Base-by-base conservation (phyloP, 805 yeast species). In the Metschnikowia orientalis region DNA sequence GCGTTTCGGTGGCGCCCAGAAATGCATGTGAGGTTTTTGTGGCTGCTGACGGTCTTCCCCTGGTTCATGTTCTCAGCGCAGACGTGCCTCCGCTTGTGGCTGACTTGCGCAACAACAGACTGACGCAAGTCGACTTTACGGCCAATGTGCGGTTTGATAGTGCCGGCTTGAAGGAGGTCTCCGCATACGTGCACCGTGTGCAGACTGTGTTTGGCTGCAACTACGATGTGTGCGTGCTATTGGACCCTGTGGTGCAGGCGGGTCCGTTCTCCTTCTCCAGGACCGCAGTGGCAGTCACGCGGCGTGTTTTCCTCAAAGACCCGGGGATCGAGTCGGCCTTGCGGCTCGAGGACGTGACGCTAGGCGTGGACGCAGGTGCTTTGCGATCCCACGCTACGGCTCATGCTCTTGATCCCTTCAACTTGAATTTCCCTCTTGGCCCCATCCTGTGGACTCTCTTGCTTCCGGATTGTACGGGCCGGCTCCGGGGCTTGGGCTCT, bases 381-480 rank as follows among this genome's bases (percentile, higher is more conserved):
- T 17, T 23, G 6, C 21, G 26, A 5, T 7, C 23, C 15, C 21
- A 20, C 4, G 32, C 13, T 5, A 22, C 32, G 21, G 32, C 32
- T 15, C 16, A 15, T 12, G 21, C 12, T 2, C 5, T 15, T 9
- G 20, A 8, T 4, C 21, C 21, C 5, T 7, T 29, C 12, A 25
- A 26, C 4, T 12, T 30, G 7, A 14, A 23, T 9, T 40, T 50
- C 8, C 26, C 38, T 4, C 26, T 61, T 6, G 49, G 38, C 5
- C 19, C 45, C 6, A 45, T 57, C 9, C 45, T 51, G 27, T 57
- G 63, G 64, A 50, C 53, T 24, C 22, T 61, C 2, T 42, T 48
- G 7, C 27, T 63, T 2, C 37, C 47, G 16, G 57, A 55, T 34
- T 61, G 67, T 42, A 25, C 47, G 5, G 29, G 28, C 3, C 25